Base-by-base conservation (phyloP, 371 early-diverging fungal species). In the Mucor indicus region DNA sequence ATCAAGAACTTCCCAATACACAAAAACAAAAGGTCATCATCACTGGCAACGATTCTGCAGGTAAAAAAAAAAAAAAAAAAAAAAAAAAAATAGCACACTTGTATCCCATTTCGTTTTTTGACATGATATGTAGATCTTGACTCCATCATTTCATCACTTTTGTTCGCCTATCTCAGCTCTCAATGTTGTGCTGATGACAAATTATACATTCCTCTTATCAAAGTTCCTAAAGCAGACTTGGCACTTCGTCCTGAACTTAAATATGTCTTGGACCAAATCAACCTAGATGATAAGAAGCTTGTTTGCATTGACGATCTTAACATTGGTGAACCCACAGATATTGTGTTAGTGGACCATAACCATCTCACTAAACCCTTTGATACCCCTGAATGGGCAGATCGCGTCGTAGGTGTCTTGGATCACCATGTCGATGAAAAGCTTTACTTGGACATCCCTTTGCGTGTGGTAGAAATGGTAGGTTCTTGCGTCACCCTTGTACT, bases 1-100 rank as follows among this genome's bases (percentile, higher is more conserved):
- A 16, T 20, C 23, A 41, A 33, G 20, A 41, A 19, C 24, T 41
- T 21, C 10, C 1, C 1, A 23, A 24, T 3, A 17, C 17, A n/a
- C 23, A 15, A 1, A 16, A 12, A 10, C 6, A n/a, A 6, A 46
- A 40, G 33, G 51, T 60, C 6, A 46, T 87, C 31, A 82, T 86
- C 30, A 69, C 77, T 21, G 89, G 89, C 32, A 88, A 88, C 41
- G 89, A 88, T 53, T 82, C 86, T 6, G 84, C 83, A 21, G 88
- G 84, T 83, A 67, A 33, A 43, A 5, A 5, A 27, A 27, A 11
- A 27, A 5, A 27, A 11, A n/a, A n/a, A n/a, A n/a, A n/a, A n/a
- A n/a, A n/a, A n/a, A n/a, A n/a, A n/a, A n/a, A n/a, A n/a, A n/a
- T n/a, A n/a, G n/a, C n/a, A 11, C 29, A 7, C 7, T 27, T 27